Percentiles rank a stretch among this genome's conserved stretches.
Evolutionary conservation across 306 rosid species (phyloP).

Genomic region (Ormosia emarginata): DNA sequence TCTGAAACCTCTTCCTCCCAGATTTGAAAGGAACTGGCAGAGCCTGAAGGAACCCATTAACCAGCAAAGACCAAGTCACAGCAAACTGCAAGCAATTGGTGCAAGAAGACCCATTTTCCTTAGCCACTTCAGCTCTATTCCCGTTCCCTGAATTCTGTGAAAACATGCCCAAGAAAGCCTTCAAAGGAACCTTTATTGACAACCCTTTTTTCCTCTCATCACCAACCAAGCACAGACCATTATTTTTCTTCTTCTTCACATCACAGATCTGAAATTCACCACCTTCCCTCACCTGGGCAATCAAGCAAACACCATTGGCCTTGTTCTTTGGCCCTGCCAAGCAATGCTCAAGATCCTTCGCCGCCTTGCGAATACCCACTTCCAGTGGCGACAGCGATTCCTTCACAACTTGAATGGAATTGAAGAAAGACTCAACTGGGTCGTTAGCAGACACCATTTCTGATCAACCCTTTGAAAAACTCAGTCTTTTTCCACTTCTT

Average conservation of each 20-base stretch:
- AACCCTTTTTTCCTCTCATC: slow-evolving; percentile 61
- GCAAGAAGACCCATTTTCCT: slow-evolving; percentile 68
- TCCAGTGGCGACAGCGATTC: slow-evolving; percentile 78
- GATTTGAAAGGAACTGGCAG: slow-evolving; percentile 78
- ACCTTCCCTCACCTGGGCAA: slow-evolving; percentile 46
- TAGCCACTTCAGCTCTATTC: slow-evolving; percentile 40
- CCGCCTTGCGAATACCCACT: slow-evolving; percentile 71
- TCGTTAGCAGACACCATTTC: slow-evolving; percentile 78
- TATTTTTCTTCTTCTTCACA: slow-evolving; percentile 46
- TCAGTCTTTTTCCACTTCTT: slow-evolving; percentile 3
- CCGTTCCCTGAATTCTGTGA: slow-evolving; percentile 47
- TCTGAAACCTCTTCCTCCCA: slow-evolving; percentile 66
- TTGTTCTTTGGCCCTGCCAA: slow-evolving; percentile 58
- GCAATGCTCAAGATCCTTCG: slow-evolving; percentile 86
- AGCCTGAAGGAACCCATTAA: slow-evolving; percentile 71
- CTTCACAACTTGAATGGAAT: slow-evolving; percentile 77
- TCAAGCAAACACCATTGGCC: slow-evolving; percentile 43
- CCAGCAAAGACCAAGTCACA: slow-evolving; percentile 70
- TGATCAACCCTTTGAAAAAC: slow-evolving; percentile 36
- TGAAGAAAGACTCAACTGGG: slow-evolving; percentile 84
- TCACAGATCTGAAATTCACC: slow-evolving; percentile 65
- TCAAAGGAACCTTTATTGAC: slow-evolving; percentile 61
- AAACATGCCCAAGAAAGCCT: slow-evolving; percentile 66
- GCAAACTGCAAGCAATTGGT: slow-evolving; percentile 81
- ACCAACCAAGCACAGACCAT: slow-evolving; percentile 34